Base-by-base conservation (phyloP, 2,329 filamentous ascomycete genomes). In the Ophiosphaerella korrae region DNA sequence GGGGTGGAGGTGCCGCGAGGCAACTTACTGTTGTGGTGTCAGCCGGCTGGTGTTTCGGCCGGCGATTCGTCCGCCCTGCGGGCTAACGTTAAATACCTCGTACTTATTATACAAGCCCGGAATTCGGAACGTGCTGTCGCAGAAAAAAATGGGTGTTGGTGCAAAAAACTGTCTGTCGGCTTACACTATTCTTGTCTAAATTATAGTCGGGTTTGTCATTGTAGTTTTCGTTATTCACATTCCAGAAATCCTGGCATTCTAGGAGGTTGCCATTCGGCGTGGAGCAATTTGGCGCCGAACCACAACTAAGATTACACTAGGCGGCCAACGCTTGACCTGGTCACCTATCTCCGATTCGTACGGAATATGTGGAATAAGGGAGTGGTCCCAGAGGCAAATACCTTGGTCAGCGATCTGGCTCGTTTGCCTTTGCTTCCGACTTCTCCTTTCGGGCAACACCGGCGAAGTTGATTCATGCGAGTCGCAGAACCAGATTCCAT, bases 41-140 rank as follows among this genome's bases (percentile, higher is more conserved):
- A 50, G 45, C 42, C 52, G 45, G 57, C 42, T 21, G 29, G 42
- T 42, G 23, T 50, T 63, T 66, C 66, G 65, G 62, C 59, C 65
- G 64, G 55, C 44, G 33, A 53, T 64, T 70, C 63, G 67, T 63
- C 68, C 68, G 68, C 51, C 24, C 42, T 29, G 16, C 16, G 46
- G 24, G 40, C 34, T 45, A 53, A 36, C 38, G 14, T 50, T 46
- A 45, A 45, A 35, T 35, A 12, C 24, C 48, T 50, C 52, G 51
- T 48, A 52, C 51, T 42, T 50, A 29, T 29, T 29, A 29, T 29
- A 29, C 26, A 29, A 7, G 7, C 9, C 36, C 35, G 41, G 40
- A 33, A 36, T 16, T 24, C 26, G 26, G 26, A 29, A 8, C 7
- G 26, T 29, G 26, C 26, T 7, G 11, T 29, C 26, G 26, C 7